phyloP scores from a whole-genome alignment of 371 early-diverging fungal genomes.

The Lichtheimia corymbifera region DNA sequence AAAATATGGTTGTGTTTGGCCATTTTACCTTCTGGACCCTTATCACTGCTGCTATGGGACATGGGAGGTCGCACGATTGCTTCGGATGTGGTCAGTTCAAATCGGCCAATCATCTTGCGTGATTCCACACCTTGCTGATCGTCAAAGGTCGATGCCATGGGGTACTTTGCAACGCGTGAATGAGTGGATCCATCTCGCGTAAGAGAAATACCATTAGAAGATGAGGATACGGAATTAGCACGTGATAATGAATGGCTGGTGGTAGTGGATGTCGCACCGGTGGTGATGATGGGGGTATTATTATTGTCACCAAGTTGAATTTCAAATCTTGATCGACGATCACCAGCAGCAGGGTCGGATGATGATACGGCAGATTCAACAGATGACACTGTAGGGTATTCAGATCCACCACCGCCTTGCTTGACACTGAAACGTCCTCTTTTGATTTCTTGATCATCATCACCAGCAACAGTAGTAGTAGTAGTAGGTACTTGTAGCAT shows the following conservation, averaged over 20 bases:
- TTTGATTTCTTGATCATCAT: conserved; percentile 1
- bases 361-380: background rate
- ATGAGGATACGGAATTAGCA: conserved; percentile 6
- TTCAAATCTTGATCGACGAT: conserved; percentile 16
- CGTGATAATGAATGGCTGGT: conserved; percentile 6
- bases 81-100: conserved; percentile 7
- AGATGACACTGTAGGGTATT: background rate
- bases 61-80: background rate
- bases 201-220: conserved; percentile 1
- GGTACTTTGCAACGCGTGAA: background rate
- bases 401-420: background rate
- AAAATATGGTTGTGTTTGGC: too few species aligned
- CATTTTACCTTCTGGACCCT: background rate
- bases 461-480: background rate
- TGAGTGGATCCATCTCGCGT: conserved; percentile 9
- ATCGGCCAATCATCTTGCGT: conserved; percentile 7
- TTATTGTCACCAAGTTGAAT: conserved; percentile 4
- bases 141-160: too few species aligned
- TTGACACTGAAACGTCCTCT: conserved; percentile 9
- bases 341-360: background rate
- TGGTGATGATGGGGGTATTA: background rate
- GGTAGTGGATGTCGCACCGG: conserved; percentile 4
- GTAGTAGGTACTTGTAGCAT: too few species aligned
- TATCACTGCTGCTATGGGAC: background rate
- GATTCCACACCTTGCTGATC: background rate